Evolutionary conservation across 441 rosid species (phyloP).

Genomic region (Euphorbia neoarborescens): DNA sequence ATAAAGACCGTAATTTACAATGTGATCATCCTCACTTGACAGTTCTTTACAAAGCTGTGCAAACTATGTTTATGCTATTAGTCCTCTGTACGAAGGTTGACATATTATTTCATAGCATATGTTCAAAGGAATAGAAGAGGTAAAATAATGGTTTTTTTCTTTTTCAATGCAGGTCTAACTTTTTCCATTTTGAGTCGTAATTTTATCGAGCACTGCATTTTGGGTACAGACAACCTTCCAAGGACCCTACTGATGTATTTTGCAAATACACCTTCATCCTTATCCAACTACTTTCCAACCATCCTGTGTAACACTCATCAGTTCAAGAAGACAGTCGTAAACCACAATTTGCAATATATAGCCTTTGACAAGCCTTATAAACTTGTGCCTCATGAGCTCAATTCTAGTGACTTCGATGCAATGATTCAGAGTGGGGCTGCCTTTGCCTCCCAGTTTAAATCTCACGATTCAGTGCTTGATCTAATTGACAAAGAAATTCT

Average conservation of each 20-base stretch:
- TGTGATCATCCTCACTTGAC: background rate
- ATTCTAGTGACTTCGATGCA: slow-evolving; percentile 49
- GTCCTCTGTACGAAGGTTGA: background rate
- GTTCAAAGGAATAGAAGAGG: slow-evolving; percentile 2
- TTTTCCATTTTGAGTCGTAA: slow-evolving; percentile 63
- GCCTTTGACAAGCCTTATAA: slow-evolving; percentile 37
- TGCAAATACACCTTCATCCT: slow-evolving; percentile 66
- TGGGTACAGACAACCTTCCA: slow-evolving; percentile 86
- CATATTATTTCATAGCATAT: background rate
- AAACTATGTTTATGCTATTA: background rate
- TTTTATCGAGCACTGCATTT: slow-evolving; percentile 66
- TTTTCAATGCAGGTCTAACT: slow-evolving; percentile 54
- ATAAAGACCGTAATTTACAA: background rate
- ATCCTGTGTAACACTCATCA: slow-evolving; percentile 61
- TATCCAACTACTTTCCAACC: slow-evolving; percentile 71
- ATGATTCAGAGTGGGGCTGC: slow-evolving; percentile 74
- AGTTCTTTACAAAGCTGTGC: background rate
- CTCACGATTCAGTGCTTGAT: slow-evolving; percentile 53
- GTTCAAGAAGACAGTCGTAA: slow-evolving; percentile 56
- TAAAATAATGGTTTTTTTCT: slow-evolving; percentile 15
- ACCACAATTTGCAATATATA: slow-evolving; percentile 54
- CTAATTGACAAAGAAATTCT: slow-evolving; percentile 65
- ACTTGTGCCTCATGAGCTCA: slow-evolving; percentile 33
- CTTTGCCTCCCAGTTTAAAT: slow-evolving; percentile 51
- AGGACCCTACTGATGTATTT: slow-evolving; percentile 85